These are phyloP conservation scores for Gossypium herbaceum DNA, from an alignment of 345 rosid species.

Conservation along the genomic window DNA sequence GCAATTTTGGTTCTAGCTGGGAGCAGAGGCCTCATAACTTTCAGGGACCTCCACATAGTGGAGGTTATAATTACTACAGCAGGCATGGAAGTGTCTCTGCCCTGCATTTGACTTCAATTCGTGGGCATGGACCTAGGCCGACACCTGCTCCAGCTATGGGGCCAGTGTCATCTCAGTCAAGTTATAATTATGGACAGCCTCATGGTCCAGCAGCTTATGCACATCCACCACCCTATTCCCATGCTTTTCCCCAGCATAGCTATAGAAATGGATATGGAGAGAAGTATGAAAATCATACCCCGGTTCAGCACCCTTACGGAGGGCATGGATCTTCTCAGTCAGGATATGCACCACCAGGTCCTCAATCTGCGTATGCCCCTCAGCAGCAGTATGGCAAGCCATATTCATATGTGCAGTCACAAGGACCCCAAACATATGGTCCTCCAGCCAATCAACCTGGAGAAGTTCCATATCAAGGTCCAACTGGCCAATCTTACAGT, in stretches of 20 bases:
- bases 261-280: slow-evolving; percentile 69
- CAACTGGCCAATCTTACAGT: slow-evolving; percentile 51
- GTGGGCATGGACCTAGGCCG: slow-evolving; percentile 48
- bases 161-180: slow-evolving; percentile 42
- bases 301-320: slow-evolving; percentile 50
- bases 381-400: slow-evolving; percentile 56
- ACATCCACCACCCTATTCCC: slow-evolving; percentile 57
- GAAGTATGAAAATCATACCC: slow-evolving; percentile 50
- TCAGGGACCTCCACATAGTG: slow-evolving; percentile 48
- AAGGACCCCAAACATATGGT: slow-evolving; percentile 56
- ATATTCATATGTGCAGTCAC: slow-evolving; percentile 46
- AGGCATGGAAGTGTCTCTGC: slow-evolving; percentile 51
- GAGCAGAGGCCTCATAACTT: slow-evolving; percentile 59
- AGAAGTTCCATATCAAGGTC: slow-evolving; percentile 58
- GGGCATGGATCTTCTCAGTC: slow-evolving; percentile 56
- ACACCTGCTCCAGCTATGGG: slow-evolving; percentile 41
- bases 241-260: slow-evolving; percentile 51
- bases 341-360: slow-evolving; percentile 46
- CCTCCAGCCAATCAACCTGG: slow-evolving; percentile 46
- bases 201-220: slow-evolving; percentile 64
- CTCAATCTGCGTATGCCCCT: slow-evolving; percentile 46
- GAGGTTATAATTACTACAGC: slow-evolving; percentile 72
- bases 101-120: slow-evolving; percentile 32
- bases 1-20: slow-evolving; percentile 64
- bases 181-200: slow-evolving; percentile 64